A percentile compares a stretch with the other conserved stretches of the same genome.
These are phyloP conservation scores for Cutaneotrichosporon mucoides DNA, from an alignment of 1,284 basidiomycete genomes.

Conservation along the genomic window DNA sequence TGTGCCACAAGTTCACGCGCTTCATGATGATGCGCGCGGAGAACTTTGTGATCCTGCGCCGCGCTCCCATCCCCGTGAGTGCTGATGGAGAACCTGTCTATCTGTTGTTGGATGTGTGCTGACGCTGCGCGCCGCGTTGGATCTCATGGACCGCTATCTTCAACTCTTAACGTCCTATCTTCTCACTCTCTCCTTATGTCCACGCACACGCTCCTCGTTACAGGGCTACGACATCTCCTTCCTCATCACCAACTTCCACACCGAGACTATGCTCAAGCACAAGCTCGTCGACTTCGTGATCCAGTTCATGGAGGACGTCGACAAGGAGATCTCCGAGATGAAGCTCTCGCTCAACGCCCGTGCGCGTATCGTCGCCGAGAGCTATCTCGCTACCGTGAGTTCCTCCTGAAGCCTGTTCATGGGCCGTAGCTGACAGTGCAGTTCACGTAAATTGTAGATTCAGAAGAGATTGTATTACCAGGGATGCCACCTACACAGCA, in stretches of 20 bases:
- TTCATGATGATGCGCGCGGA: constrained; percentile 99
- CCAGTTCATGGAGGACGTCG: constrained; percentile 98
- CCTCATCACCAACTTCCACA: constrained; percentile 94
- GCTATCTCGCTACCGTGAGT: constrained; percentile 48
- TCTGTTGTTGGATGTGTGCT: too few species aligned
- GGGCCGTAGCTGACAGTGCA: constrained; percentile 4
- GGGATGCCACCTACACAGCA: constrained; percentile 16
- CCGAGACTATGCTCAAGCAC: constrained; percentile 97
- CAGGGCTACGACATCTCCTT: constrained; percentile 98
- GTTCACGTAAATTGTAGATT: constrained; percentile 18
- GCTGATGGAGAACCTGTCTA: too few species aligned
- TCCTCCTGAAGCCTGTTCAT: too few species aligned
- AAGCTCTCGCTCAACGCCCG: constrained; percentile 80
- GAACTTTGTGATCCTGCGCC: constrained; percentile 89
- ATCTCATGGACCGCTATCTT: too few species aligned
- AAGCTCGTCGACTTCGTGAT: constrained; percentile 99
- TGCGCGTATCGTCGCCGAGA: constrained; percentile 92
- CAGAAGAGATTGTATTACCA: constrained; percentile 21
- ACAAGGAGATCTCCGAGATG: constrained; percentile 59
- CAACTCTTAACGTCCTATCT: too few species aligned
- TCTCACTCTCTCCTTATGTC: too few species aligned
- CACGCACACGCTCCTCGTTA: too few species aligned
- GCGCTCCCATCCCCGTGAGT: constrained; percentile 83
- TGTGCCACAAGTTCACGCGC: constrained; percentile 97
- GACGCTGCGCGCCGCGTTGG: too few species aligned